A percentile compares a stretch with the other conserved stretches of the same genome.
These are phyloP conservation scores for Fusarium sp. DNA, from an alignment of 2,329 filamentous ascomycete genomes.

Conservation along the genomic window DNA sequence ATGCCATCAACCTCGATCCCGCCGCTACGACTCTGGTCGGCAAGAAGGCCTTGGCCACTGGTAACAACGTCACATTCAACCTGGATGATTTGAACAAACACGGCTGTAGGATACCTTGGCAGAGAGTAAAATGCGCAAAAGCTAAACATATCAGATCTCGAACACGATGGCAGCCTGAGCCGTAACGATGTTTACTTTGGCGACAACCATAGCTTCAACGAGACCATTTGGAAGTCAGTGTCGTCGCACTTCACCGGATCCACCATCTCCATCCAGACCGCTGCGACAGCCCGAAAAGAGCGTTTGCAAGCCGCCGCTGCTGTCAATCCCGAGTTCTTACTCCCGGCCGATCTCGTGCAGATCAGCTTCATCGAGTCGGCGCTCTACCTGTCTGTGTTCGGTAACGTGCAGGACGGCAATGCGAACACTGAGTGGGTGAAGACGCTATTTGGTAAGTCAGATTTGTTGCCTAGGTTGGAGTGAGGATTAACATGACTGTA, in stretches of 20 bases:
- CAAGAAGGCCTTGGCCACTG: conserved; percentile 35
- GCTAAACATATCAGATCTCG: conserved; percentile 32
- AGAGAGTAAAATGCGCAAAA: rapidly evolving
- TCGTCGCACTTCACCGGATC: conserved; percentile 38
- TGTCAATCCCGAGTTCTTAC: conserved; percentile 35
- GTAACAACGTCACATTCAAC: conserved; percentile 42
- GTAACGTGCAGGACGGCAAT: conserved; percentile 32
- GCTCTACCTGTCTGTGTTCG: conserved; percentile 43
- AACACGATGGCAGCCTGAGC: conserved; percentile 47
- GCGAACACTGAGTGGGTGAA: conserved; percentile 45
- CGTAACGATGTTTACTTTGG: conserved; percentile 43
- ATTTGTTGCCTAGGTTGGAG: rapidly evolving
- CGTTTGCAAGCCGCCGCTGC: conserved; percentile 37
- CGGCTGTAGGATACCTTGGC: conserved; percentile 11
- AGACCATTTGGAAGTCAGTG: conserved; percentile 41
- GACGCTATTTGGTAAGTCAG: conserved; percentile 41
- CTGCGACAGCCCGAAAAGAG: conserved; percentile 40
- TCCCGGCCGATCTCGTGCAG: conserved; percentile 14
- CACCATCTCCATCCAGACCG: conserved; percentile 44
- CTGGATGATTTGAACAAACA: conserved; percentile 43
- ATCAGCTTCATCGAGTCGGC: conserved; percentile 45
- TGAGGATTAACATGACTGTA: conserved; percentile 7
- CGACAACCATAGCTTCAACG: conserved; percentile 45
- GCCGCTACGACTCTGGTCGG: conserved; percentile 45
- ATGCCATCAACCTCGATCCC: conserved; percentile 45